Base-by-base conservation (phyloP, 768 basidiomycete genomes). In the Collybia mongolica region DNA sequence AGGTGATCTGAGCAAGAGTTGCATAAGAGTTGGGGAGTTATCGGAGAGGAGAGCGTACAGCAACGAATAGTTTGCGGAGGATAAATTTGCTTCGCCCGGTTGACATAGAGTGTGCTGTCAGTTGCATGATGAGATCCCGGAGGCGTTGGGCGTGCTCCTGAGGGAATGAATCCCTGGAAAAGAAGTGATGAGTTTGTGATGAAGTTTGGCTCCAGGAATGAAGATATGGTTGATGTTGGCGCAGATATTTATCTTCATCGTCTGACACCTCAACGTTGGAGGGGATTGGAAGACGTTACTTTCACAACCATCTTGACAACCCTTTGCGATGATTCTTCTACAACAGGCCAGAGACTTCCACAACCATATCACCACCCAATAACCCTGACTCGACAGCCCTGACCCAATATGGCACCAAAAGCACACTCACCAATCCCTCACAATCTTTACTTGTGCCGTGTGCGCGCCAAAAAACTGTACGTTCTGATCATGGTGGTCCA, bases 381-480 rank as follows among this genome's bases (percentile, higher is more conserved):
- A 32, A 3, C 32, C 32, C 32, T 32, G 2, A 4, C 24, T 7
- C 24, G 3, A 9, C 5, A 32, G 11, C 4, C 14, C 32, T 12
- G 32, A 32, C 11, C 32, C 32, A 2, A 32, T 9, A 32, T 14
- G 7, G 4, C 32, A 32, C 11, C 14, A 14, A 32, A 32, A 32
- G 6, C 14, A 32, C 32, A 65, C 80, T 55, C 64, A 94, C 93
- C 93, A 96, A 65, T 96, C 94, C 55, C 94, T 74, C 12, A 88
- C 84, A 55, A 96, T 92, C 79, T 98, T 98, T 54, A 95, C 90
- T 62, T 95, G 92, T 2, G 88, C 82, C 0, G 92, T 97, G 59
- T 97, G 94, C 4, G 94, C 93, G 2, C 93, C 93, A 61, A 93
- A 96, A 76, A 96, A 98, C 64, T 94, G 89, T 8, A 96, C 90